These are phyloP conservation scores for Trametes versicolor DNA, from an alignment of 1,284 basidiomycete genomes.

Conservation along the genomic window DNA sequence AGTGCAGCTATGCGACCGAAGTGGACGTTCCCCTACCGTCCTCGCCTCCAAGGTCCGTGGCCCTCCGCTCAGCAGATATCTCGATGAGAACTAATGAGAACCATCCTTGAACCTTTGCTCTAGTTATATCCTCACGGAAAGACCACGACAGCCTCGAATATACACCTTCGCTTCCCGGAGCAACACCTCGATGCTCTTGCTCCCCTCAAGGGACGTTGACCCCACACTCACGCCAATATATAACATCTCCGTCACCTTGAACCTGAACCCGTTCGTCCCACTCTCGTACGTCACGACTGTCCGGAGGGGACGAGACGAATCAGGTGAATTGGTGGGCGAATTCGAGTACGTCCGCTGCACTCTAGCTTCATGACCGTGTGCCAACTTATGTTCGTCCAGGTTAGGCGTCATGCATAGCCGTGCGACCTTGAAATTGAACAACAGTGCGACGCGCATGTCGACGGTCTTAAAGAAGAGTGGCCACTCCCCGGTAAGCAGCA, in stretches of 20 bases:
- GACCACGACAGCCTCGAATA: slow-evolving; percentile 47
- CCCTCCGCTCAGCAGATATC: neutral
- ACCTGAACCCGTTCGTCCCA: slow-evolving; percentile 55
- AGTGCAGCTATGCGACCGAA: slow-evolving; percentile 24
- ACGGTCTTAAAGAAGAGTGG: slow-evolving; percentile 49
- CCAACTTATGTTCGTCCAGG: slow-evolving; percentile 32
- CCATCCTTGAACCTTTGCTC: neutral
- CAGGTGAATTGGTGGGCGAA: slow-evolving; percentile 51
- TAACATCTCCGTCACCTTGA: slow-evolving; percentile 52
- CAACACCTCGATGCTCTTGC: slow-evolving; percentile 47
- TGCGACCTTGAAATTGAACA: slow-evolving; percentile 51
- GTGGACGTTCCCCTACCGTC: slow-evolving; percentile 15
- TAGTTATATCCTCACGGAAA: slow-evolving; percentile 38
- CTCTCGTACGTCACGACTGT: slow-evolving; percentile 54
- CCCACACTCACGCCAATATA: slow-evolving; percentile 48
- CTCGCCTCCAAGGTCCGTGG: slow-evolving; percentile 27
- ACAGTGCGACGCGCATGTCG: slow-evolving; percentile 48
- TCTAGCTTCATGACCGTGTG: neutral
- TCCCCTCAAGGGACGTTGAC: slow-evolving; percentile 45
- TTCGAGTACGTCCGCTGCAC: slow-evolving; percentile 50
- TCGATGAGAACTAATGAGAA: neutral
- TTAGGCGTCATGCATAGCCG: slow-evolving; percentile 51
- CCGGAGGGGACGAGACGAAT: slow-evolving; percentile 42
- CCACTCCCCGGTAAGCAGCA: slow-evolving; percentile 42
- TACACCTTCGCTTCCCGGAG: slow-evolving; percentile 52